Base-by-base conservation (phyloP, 139 green algal genomes). In the Tetradesmus obliquus region DNA sequence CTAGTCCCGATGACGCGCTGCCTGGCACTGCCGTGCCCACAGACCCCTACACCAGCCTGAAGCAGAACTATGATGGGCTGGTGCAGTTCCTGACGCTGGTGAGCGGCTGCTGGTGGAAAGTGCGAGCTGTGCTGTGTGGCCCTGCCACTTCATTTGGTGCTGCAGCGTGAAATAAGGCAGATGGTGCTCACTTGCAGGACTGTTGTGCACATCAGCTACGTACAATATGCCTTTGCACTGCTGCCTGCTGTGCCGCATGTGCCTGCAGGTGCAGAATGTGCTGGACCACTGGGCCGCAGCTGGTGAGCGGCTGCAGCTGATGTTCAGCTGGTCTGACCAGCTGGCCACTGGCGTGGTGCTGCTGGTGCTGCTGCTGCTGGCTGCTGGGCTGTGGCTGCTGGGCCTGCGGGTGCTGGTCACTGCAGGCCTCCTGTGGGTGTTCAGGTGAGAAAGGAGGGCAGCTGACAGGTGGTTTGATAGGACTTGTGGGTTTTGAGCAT, bases 31-130 rank as follows among this genome's bases (percentile, higher is more conserved):
- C 83, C 12, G 82, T 92, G 20, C 83, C 85, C 19, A 79, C 84
- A 55, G 90, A 92, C 83, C 72, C 90, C n/a, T 92, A 92, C 90
- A 90, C 83, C 5, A 66, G 69, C 20, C 72, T 92, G 10, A 92
- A 92, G 83, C 90, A 92, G 83, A 92, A 92, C 90, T 92, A 92
- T 74, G 90, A 92, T 3, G 84, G 60, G 4, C 15, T 92, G 20
- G 71, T 90, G 55, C 5, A 22, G 8, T 92, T 92, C 90, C 57
- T 88, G 2, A 92, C 74, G 62, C 60, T 54, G 81, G 89, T 92
- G 60, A 20, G 88, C n/a, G 51, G 12, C 3, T 54, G n/a, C n/a
- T 82, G n/a, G 22, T 76, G 66, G 66, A 45, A 45, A 45, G 32
- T 45, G 32, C 32, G 32, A 71, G 8, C 19, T 80, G 22, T 80